These are phyloP conservation scores for Clausena lansium DNA, from an alignment of 345 rosid genomes.

Conservation along the genomic window DNA sequence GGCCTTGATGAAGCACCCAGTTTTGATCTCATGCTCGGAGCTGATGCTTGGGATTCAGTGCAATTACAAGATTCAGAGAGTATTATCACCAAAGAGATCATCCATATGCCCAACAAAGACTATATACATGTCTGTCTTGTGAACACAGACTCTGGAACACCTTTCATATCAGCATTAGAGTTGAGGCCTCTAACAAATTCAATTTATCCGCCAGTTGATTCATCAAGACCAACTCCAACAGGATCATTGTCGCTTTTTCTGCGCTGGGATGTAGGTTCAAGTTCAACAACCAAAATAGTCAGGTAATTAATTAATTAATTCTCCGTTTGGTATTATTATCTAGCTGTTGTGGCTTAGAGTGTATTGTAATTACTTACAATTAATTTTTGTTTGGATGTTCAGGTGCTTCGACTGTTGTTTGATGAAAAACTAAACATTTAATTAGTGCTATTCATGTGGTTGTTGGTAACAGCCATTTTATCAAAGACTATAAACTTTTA, in stretches of 20 bases:
- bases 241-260: background rate
- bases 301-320: background rate
- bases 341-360: too few species aligned
- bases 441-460: too few species aligned
- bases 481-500: too few species aligned
- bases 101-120: background rate
- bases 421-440: too few species aligned
- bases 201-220: background rate
- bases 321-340: too few species aligned
- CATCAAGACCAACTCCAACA: background rate
- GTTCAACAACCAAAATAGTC: background rate
- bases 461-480: too few species aligned
- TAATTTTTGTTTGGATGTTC: too few species aligned
- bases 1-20: background rate
- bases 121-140: background rate
- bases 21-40: conserved; percentile 9
- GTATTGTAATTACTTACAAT: too few species aligned
- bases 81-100: background rate
- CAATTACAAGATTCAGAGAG: background rate
- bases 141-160: conserved; percentile 2
- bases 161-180: conserved; percentile 21
- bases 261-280: conserved; percentile 8
- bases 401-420: too few species aligned
- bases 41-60: conserved; percentile 2
- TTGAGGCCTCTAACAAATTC: conserved; percentile 7